Percentiles rank a stretch among this genome's conserved stretches.
Conservation (phyloP, 225 moss, liverwort and hornwort species). For the Lunularia cruciata region DNA sequence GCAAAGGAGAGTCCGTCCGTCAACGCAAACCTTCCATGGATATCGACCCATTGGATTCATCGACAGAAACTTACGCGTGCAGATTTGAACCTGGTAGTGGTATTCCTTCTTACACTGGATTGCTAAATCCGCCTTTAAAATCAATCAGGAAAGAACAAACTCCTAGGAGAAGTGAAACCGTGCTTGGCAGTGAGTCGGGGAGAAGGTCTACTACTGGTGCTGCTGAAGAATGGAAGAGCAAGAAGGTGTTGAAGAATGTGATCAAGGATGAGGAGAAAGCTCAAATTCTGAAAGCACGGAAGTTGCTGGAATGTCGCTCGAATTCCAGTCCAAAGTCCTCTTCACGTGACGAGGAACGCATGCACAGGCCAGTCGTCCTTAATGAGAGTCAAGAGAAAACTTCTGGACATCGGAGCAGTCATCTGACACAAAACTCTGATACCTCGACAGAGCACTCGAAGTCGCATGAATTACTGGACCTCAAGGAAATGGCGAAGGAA, state of each 20-base stretch:
- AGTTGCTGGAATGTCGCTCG: slow-evolving; percentile 9
- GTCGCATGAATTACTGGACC: not conserved
- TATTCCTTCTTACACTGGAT: slow-evolving; percentile 1
- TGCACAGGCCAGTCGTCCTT: not conserved
- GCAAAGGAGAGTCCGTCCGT: slow-evolving; percentile 20
- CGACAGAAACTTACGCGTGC: not conserved
- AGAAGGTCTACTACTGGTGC: too few species aligned
- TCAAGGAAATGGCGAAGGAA: not conserved
- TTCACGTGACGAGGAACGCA: not conserved
- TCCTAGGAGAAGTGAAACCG: not conserved
- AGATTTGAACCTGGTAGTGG: not conserved
- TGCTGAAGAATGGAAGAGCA: slow-evolving; percentile 7
- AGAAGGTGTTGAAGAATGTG: not conserved
- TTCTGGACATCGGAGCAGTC: not conserved
- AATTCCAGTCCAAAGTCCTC: not conserved
- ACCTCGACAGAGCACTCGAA: not conserved
- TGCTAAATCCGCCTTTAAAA: not conserved
- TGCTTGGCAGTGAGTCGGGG: not conserved
- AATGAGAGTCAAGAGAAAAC: not conserved
- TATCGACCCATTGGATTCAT: slow-evolving; percentile 3
- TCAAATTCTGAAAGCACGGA: not conserved
- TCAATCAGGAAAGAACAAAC: not conserved
- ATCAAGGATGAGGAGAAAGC: not conserved
- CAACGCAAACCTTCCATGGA: slow-evolving; percentile 5
- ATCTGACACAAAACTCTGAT: not conserved